These are phyloP conservation scores for Neoscytalidium dimidiatum DNA, from an alignment of 2,329 filamentous ascomycete species.

Conservation along the genomic window DNA sequence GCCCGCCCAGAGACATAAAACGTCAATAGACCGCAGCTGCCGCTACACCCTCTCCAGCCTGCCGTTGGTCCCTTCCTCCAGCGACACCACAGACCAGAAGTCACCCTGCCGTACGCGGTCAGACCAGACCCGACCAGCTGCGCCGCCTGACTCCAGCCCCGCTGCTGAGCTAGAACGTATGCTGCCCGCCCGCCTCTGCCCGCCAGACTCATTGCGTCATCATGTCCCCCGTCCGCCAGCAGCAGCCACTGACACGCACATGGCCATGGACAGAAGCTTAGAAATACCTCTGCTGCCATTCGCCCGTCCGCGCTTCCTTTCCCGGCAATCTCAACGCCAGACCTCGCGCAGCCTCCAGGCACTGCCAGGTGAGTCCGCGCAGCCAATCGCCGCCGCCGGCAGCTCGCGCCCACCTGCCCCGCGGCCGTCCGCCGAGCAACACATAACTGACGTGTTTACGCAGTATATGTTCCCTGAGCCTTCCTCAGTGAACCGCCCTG, in stretches of 20 bases:
- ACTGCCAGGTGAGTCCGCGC: neutral
- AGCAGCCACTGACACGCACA: slow-evolving; percentile 1
- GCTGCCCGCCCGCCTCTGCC: slow-evolving; percentile 1
- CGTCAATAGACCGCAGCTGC: neutral
- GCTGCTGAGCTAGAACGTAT: neutral
- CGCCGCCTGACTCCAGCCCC: neutral
- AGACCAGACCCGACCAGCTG: too few relatives aligned
- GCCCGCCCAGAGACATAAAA: slow-evolving; percentile 5
- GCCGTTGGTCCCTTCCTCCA: neutral
- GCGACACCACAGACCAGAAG: neutral
- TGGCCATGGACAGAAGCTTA: slow-evolving; percentile 1
- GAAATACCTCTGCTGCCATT: slow-evolving; percentile 12
- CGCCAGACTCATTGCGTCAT: slow-evolving; percentile 6
- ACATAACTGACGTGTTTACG: neutral
- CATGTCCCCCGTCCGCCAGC: neutral
- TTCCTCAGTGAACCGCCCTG: slow-evolving; percentile 11
- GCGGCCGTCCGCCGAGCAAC: neutral
- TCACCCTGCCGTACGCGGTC: too few relatives aligned
- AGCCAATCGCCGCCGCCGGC: slow-evolving; percentile 5
- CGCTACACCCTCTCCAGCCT: neutral
- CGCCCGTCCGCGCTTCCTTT: neutral
- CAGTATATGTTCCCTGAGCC: slow-evolving; percentile 14
- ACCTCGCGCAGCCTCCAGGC: neutral
- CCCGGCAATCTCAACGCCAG: neutral
- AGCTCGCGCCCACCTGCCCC: neutral